Evolutionary conservation across 345 rosid species (phyloP), one percentile per base, ranked within the genome.

Genomic region (Carallia pectinifolia): DNA sequence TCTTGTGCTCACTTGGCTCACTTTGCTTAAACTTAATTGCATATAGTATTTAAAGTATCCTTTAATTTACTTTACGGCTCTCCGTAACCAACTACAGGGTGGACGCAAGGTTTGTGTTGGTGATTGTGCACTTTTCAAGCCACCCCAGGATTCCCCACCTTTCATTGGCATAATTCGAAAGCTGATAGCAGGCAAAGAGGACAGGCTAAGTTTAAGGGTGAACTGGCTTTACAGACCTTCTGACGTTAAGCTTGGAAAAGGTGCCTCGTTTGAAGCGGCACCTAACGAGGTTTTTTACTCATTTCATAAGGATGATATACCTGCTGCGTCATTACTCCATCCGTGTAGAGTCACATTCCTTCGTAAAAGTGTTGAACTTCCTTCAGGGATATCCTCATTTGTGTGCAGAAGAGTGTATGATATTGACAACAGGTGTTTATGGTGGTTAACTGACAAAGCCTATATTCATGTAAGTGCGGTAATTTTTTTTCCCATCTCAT

Each of bases 361-460:
- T 70, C 91, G 83, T 13, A 87, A 81, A 86, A 93, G 90, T 52
- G 73, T 75, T 83, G 89, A 85, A 64, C 84, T 95, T 86, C 91
- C 91, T 13, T 71, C 93, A 69, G 97, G 92, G 19, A 69, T 92
- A 71, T 83, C 81, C 69, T 95, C 97, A 4, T 90, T 87, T 73
- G 93, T 95, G 48, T 95, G 99, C 69, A 70, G 92, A 71, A 85
- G 91, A 74, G 96, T 91, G 74, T 95, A 91, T 61, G 99, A 95
- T 70, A 85, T 86, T 70, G 73, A 67, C 2, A 87, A 88, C 75
- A 74, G 80, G 71, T 72, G 96, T 79, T 74, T 91, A 75, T 90
- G 99, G 96, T 95, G 99, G 97, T 85, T 91, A 70, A 95, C 96
- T 64, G 99, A 95, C 84, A 89, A 85, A 84, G 81, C 90, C 73